A percentile compares a stretch with the other conserved stretches of the same genome.
phyloP scores from a whole-genome alignment of 2,329 filamentous ascomycete species.

The Colletotrichum lupini region DNA sequence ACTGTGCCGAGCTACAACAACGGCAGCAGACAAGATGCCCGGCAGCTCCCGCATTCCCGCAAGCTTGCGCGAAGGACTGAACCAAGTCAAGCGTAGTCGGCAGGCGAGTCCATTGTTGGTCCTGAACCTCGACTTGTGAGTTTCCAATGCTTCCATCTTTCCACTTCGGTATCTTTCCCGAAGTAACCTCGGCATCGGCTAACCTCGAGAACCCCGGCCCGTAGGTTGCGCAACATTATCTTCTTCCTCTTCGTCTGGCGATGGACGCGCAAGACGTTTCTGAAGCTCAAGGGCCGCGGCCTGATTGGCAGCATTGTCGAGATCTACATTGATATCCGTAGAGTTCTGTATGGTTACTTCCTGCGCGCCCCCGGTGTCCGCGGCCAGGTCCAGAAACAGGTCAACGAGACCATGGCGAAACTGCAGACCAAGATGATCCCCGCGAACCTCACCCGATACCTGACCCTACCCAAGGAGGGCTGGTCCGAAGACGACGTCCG shows the following conservation, averaged over 20 bases:
- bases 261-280: slow-evolving; percentile 81
- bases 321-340: slow-evolving; percentile 77
- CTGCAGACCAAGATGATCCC: slow-evolving; percentile 87
- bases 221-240: slow-evolving; percentile 84
- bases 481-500: slow-evolving; percentile 83
- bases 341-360: slow-evolving; percentile 85
- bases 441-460: slow-evolving; percentile 76
- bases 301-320: slow-evolving; percentile 81
- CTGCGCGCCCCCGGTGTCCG: slow-evolving; percentile 88
- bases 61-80: slow-evolving; percentile 76
- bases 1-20: slow-evolving; percentile 20
- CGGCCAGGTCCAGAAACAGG: slow-evolving; percentile 84
- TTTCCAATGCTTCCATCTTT: slow-evolving; percentile 36
- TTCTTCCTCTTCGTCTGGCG: slow-evolving; percentile 90
- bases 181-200: slow-evolving; percentile 15
- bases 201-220: neutral
- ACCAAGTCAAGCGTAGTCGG: slow-evolving; percentile 67
- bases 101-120: slow-evolving; percentile 67
- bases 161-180: neutral
- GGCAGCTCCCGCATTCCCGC: slow-evolving; percentile 77
- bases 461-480: slow-evolving; percentile 84
- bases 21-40: slow-evolving; percentile 58
- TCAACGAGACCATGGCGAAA: slow-evolving; percentile 82
- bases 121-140: slow-evolving; percentile 77
- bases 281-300: slow-evolving; percentile 90